Conservation (phyloP, 148 eudicot species). For the Silene uniflora region DNA sequence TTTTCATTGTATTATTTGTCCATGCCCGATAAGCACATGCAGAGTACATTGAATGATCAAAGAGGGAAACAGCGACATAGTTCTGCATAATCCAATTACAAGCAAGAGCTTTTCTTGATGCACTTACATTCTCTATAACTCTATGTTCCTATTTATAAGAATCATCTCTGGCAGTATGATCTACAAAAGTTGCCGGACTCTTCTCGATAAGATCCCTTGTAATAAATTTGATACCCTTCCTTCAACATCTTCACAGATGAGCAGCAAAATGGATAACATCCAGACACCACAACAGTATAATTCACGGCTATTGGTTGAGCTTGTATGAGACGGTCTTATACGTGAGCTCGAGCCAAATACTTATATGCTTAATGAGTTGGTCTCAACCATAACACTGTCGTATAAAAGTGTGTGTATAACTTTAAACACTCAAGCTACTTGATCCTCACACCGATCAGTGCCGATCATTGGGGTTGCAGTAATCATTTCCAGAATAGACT, state of each 20-base stretch:
- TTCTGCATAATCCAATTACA: slow-evolving; percentile 19
- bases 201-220: not conserved
- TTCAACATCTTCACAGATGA: slow-evolving; percentile 4
- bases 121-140: slow-evolving; percentile 18
- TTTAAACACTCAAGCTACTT: slow-evolving; percentile 10
- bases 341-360: no score
- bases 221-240: not conserved
- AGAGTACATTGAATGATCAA: slow-evolving; percentile 19
- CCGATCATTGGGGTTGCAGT: slow-evolving; percentile 32
- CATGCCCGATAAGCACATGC: slow-evolving; percentile 13
- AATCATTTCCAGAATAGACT: slow-evolving; percentile 62
- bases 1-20: slow-evolving; percentile 18
- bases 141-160: slow-evolving; percentile 14
- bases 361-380: not conserved
- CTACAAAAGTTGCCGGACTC: slow-evolving; percentile 10
- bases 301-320: not conserved
- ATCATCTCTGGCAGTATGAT: slow-evolving; percentile 9
- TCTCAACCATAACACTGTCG: not conserved
- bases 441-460: slow-evolving; percentile 23
- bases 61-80: not conserved
- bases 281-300: not conserved
- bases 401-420: not conserved
- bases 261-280: slow-evolving; percentile 1
- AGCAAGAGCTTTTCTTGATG: slow-evolving; percentile 16
- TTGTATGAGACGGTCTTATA: not conserved